Conservation (phyloP, 345 rosid genomes). For the Salix dunnii region DNA sequence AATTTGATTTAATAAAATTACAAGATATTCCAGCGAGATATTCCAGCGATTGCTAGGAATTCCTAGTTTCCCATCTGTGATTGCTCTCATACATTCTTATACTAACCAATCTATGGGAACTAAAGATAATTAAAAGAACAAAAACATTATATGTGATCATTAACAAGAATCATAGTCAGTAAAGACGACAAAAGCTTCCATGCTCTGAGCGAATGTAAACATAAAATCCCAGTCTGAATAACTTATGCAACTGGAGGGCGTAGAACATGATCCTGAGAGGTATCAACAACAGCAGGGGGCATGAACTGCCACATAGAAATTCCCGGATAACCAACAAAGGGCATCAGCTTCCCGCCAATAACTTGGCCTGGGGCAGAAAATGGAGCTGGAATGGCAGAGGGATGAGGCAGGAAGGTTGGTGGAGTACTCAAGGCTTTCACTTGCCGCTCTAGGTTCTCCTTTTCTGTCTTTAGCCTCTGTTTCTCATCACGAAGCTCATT, state of each 20-base stretch:
- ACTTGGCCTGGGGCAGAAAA: slow-evolving; percentile 22
- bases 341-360: slow-evolving; percentile 19
- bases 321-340: slow-evolving; percentile 29
- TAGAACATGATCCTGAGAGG: slow-evolving; percentile 20
- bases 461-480: slow-evolving; percentile 28
- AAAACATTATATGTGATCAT: not conserved
- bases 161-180: not conserved
- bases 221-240: slow-evolving; percentile 1
- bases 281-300: slow-evolving; percentile 27
- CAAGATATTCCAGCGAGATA: not conserved
- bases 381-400: slow-evolving; percentile 9
- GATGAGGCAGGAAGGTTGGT: slow-evolving; percentile 9
- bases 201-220: not conserved
- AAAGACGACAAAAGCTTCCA: not conserved
- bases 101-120: not conserved
- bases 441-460: slow-evolving; percentile 21
- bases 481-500: slow-evolving; percentile 30
- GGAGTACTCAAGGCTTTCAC: slow-evolving; percentile 9
- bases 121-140: not conserved
- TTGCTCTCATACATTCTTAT: not conserved
- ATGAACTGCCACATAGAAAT: slow-evolving; percentile 28
- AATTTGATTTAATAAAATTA: not conserved
- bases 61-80: not conserved
- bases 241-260: slow-evolving; percentile 25
- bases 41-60: not conserved